Conservation (phyloP, 164 flowering plant genomes). For the Liriodendron chinense region DNA sequence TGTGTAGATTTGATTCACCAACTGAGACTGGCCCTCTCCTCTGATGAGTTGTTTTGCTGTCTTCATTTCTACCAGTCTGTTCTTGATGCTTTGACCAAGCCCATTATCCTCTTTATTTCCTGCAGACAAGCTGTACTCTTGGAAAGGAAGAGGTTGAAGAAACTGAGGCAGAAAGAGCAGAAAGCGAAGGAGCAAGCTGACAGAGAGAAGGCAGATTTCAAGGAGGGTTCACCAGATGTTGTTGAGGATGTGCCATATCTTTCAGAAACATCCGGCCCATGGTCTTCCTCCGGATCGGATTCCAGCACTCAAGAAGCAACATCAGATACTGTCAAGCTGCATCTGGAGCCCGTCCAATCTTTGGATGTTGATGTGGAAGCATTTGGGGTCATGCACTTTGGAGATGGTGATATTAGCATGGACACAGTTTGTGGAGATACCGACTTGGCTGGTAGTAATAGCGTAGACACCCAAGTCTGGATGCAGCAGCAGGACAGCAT, state of each 20-base stretch:
- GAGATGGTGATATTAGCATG: conserved; percentile 6
- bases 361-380: conserved; percentile 22
- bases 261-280: conserved; percentile 29
- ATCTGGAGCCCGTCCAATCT: conserved; percentile 21
- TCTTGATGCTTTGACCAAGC: background rate
- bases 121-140: conserved; percentile 65
- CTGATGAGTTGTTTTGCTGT: background rate
- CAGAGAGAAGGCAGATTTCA: conserved; percentile 25
- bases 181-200: conserved; percentile 53
- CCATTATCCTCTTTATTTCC: background rate
- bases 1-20: background rate
- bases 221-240: conserved; percentile 21
- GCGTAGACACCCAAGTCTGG: conserved; percentile 22
- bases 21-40: background rate
- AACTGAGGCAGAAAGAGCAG: conserved; percentile 74
- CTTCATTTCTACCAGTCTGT: no score
- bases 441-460: conserved; percentile 18
- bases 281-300: conserved; percentile 22
- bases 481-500: conserved; percentile 22
- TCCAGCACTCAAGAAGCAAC: conserved; percentile 19
- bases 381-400: conserved; percentile 14
- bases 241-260: conserved; percentile 17
- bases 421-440: conserved; percentile 15
- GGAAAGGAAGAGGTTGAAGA: conserved; percentile 73
- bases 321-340: conserved; percentile 13